These are phyloP conservation scores for Trametopsis cervina DNA, from an alignment of 768 basidiomycete genomes.

Conservation along the genomic window DNA sequence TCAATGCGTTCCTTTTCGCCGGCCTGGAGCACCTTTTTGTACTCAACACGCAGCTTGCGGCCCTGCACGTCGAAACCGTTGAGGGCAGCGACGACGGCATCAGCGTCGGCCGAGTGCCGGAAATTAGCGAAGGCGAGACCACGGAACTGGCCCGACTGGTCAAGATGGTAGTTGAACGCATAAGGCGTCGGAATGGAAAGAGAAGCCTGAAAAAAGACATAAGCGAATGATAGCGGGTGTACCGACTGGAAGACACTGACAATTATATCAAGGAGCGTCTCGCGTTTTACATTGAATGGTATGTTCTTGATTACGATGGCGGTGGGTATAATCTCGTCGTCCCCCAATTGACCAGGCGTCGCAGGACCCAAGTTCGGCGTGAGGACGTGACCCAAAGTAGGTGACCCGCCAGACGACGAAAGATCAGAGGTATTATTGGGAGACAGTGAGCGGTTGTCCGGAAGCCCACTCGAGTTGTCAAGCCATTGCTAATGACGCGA, in stretches of 20 bases:
- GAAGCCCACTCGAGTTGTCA: constrained; percentile 41
- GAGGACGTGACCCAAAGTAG: constrained; percentile 42
- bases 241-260: constrained; percentile 42
- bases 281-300: constrained; percentile 96
- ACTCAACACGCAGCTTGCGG: constrained; percentile 95
- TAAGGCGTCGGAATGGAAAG: constrained; percentile 94
- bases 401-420: constrained; percentile 81
- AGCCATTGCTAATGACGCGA: constrained; percentile 73
- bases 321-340: constrained; percentile 92
- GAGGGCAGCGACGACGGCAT: constrained; percentile 90
- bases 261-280: constrained; percentile 94
- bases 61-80: constrained; percentile 97
- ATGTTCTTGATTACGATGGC: constrained; percentile 99
- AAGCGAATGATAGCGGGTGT: constrained; percentile 4
- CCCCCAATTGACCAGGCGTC: constrained; percentile 39
- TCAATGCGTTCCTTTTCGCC: constrained; percentile 99
- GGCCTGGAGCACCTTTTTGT: constrained; percentile 98
- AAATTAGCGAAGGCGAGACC: constrained; percentile 99
- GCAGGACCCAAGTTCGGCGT: constrained; percentile 40
- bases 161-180: constrained; percentile 99
- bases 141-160: constrained; percentile 93
- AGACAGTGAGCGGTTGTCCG: constrained; percentile 77
- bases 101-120: constrained; percentile 84
- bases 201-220: constrained; percentile 52
- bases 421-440: constrained; percentile 86